Evolutionary conservation across 768 basidiomycete species (phyloP).

Genomic region (Arthromyces matolae): DNA sequence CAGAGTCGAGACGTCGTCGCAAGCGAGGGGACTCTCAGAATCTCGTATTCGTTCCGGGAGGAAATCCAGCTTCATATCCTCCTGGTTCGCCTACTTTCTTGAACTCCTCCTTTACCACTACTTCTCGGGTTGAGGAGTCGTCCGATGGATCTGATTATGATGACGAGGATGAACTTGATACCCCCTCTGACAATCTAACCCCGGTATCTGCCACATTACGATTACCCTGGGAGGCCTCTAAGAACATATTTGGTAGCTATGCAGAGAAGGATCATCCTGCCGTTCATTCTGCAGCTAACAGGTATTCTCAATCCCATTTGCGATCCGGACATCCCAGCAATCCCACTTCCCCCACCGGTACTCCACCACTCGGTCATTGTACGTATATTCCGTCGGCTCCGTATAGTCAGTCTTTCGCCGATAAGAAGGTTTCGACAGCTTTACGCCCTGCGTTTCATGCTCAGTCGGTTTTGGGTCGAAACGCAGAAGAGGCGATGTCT

Average conservation of each 20-base stretch:
- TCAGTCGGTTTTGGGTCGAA: neutral
- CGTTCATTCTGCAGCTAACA: neutral
- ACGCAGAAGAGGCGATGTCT: neutral
- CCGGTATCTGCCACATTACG: slow-evolving; percentile 5
- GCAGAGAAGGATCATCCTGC: slow-evolving; percentile 2
- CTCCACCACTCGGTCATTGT: slow-evolving; percentile 14
- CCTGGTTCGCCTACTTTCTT: no score
- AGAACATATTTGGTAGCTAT: no score
- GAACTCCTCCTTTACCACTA: no score
- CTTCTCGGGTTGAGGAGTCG: slow-evolving; percentile 23
- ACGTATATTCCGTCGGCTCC: slow-evolving; percentile 30
- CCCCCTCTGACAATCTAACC: slow-evolving; percentile 12
- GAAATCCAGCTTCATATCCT: no score
- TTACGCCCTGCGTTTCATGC: slow-evolving; percentile 31
- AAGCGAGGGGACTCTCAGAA: slow-evolving; percentile 19
- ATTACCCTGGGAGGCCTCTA: slow-evolving; percentile 1
- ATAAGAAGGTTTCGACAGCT: slow-evolving; percentile 32
- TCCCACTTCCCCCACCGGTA: slow-evolving; percentile 17
- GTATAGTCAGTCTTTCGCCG: slow-evolving; percentile 26
- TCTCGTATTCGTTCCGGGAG: slow-evolving; percentile 16
- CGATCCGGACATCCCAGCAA: slow-evolving; percentile 16
- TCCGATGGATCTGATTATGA: slow-evolving; percentile 24
- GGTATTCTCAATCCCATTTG: slow-evolving; percentile 14
- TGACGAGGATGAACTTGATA: slow-evolving; percentile 23
- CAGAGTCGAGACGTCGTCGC: slow-evolving; percentile 23